phyloP scores from a whole-genome alignment of 2,329 filamentous ascomycete genomes.

The Botrytis tulipae region DNA sequence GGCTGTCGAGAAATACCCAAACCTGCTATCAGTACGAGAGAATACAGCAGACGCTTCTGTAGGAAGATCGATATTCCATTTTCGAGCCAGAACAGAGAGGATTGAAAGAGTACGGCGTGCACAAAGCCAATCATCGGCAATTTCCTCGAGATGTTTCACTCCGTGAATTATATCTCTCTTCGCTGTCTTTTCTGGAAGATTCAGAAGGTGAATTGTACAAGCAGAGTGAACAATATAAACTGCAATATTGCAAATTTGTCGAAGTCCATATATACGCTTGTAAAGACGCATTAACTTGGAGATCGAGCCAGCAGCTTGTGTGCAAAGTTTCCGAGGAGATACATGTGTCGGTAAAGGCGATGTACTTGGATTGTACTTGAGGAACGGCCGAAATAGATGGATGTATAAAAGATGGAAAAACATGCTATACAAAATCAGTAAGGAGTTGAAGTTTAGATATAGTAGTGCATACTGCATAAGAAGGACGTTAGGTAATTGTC shows the following conservation, averaged over 20 bases:
- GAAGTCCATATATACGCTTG: slow-evolving; percentile 84
- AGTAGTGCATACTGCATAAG: slow-evolving; percentile 71
- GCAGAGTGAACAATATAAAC: slow-evolving; percentile 95
- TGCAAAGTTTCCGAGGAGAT: slow-evolving; percentile 86
- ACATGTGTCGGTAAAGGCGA: slow-evolving; percentile 85
- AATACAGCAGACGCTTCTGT: slow-evolving; percentile 77
- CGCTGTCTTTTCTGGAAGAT: slow-evolving; percentile 88
- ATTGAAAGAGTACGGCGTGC: slow-evolving; percentile 83
- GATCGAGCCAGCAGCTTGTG: slow-evolving; percentile 82
- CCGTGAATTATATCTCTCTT: slow-evolving; percentile 87
- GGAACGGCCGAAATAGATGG: slow-evolving; percentile 90
- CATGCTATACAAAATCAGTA: slow-evolving; percentile 63
- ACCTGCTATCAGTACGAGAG: slow-evolving; percentile 75
- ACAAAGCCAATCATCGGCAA: slow-evolving; percentile 91
- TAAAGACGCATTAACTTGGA: slow-evolving; percentile 94
- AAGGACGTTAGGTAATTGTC: slow-evolving; percentile 79
- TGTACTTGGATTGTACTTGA: slow-evolving; percentile 79
- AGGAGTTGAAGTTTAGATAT: background rate
- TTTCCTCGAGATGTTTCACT: slow-evolving; percentile 88
- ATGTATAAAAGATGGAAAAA: slow-evolving; percentile 96
- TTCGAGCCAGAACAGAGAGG: slow-evolving; percentile 77
- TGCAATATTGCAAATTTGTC: slow-evolving; percentile 93
- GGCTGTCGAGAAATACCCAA: slow-evolving; percentile 61
- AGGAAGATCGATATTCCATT: slow-evolving; percentile 85
- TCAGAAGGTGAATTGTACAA: slow-evolving; percentile 90